Conservation (phyloP, 2,329 filamentous ascomycete species). For the Alternaria triticimaculans region DNA sequence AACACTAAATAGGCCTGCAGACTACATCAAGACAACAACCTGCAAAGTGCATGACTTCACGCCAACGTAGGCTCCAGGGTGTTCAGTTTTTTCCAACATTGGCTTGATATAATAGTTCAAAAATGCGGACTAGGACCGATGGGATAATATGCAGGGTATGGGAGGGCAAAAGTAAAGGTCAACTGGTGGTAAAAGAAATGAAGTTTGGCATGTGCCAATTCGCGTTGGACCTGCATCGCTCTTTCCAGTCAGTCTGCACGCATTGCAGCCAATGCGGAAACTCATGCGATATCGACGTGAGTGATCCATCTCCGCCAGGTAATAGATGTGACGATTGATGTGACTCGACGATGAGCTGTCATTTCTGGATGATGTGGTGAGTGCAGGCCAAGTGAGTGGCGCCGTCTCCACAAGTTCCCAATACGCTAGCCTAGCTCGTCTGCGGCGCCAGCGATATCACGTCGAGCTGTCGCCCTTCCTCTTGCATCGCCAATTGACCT, state of each 20-base stretch:
- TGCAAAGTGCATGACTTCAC: too few relatives aligned
- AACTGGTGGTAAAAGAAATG: background rate
- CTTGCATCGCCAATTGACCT: slow-evolving; percentile 18
- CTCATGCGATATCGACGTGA: background rate
- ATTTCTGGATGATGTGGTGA: slow-evolving; percentile 3
- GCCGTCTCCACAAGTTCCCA: background rate
- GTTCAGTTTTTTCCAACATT: too few relatives aligned
- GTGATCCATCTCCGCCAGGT: background rate
- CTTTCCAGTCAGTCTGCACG: background rate
- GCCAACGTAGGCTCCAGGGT: too few relatives aligned
- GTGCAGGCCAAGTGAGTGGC: background rate
- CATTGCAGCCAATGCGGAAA: background rate
- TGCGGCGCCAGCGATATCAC: slow-evolving; percentile 14
- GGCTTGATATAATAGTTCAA: too few relatives aligned
- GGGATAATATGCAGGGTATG: background rate
- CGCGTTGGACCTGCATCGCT: background rate
- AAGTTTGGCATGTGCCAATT: background rate
- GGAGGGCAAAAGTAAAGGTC: background rate
- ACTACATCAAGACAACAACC: too few relatives aligned
- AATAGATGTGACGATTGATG: background rate
- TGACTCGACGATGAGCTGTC: background rate
- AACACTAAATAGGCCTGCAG: too few relatives aligned
- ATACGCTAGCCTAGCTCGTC: slow-evolving; percentile 10
- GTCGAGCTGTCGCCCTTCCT: slow-evolving; percentile 6
- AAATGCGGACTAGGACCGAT: too few relatives aligned